Percentiles rank a stretch among this genome's conserved stretches.
phyloP scores from a whole-genome alignment of 2,329 filamentous ascomycete species.

The Nannizziopsis barbatae region DNA sequence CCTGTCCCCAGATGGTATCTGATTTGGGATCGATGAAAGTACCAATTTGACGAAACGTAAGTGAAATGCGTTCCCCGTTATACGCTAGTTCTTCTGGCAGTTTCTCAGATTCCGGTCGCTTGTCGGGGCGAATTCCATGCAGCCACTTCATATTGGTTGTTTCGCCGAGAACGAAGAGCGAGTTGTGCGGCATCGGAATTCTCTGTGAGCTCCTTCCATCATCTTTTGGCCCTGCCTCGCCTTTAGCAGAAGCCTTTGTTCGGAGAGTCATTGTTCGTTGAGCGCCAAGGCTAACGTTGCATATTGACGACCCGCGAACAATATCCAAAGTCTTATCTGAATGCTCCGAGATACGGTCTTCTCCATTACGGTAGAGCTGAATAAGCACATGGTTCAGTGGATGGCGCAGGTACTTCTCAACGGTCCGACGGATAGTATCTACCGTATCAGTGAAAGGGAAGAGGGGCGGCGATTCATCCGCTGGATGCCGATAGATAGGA shows the following conservation, averaged over 20 bases:
- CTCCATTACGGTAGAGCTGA: slow-evolving; percentile 79
- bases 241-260: slow-evolving; percentile 45
- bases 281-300: slow-evolving; percentile 88
- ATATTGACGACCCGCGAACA: slow-evolving; percentile 65
- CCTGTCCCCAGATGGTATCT: slow-evolving; percentile 78
- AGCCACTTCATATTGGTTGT: slow-evolving; percentile 77
- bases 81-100: slow-evolving; percentile 58
- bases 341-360: slow-evolving; percentile 90
- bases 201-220: slow-evolving; percentile 51
- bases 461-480: slow-evolving; percentile 73
- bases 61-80: slow-evolving; percentile 67
- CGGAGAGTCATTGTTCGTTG: slow-evolving; percentile 82
- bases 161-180: slow-evolving; percentile 70
- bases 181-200: slow-evolving; percentile 73
- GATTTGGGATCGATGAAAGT: slow-evolving; percentile 64
- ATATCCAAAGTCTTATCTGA: slow-evolving; percentile 96
- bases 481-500: slow-evolving; percentile 91
- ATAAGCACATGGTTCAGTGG: slow-evolving; percentile 83
- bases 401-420: slow-evolving; percentile 66
- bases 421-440: slow-evolving; percentile 52
- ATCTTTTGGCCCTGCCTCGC: slow-evolving; percentile 18
- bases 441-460: slow-evolving; percentile 65
- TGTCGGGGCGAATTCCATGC: slow-evolving; percentile 84
- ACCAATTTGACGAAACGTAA: slow-evolving; percentile 82
- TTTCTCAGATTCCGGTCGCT: slow-evolving; percentile 58